Percentiles rank a stretch among this genome's conserved stretches.
Conservation (phyloP, 1,284 basidiomycete species). For the Cryptococcus maquisensis region DNA sequence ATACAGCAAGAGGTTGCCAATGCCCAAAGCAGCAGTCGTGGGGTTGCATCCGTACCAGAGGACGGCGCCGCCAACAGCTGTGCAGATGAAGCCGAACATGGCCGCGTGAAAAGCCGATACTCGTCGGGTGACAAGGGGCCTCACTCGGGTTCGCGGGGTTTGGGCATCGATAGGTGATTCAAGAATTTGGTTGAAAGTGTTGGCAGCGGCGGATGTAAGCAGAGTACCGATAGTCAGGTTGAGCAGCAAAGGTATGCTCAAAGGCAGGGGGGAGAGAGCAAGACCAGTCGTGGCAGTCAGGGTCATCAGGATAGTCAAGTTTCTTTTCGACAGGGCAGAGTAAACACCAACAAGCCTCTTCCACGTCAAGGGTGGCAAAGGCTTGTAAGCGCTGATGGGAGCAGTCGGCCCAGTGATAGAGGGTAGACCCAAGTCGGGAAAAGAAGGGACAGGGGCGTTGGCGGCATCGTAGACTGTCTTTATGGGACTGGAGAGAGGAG, state of each 20-base stretch:
- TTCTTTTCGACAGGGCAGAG: slow-evolving; percentile 78
- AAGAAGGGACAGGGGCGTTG: slow-evolving; percentile 13
- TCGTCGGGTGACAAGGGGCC: slow-evolving; percentile 81
- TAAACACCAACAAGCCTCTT: slow-evolving; percentile 65
- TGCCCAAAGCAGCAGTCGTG: slow-evolving; percentile 76
- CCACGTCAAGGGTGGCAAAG: slow-evolving; percentile 54
- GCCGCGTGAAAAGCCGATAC: slow-evolving; percentile 81
- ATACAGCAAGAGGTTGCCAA: slow-evolving; percentile 83
- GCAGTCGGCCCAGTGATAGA: slow-evolving; percentile 32
- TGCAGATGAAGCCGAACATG: slow-evolving; percentile 70
- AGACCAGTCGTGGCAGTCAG: slow-evolving; percentile 90
- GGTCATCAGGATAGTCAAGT: slow-evolving; percentile 81
- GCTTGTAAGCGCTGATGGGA: slow-evolving; percentile 43
- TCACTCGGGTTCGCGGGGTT: slow-evolving; percentile 82
- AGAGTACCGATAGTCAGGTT: slow-evolving; percentile 85
- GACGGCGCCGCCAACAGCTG: slow-evolving; percentile 69
- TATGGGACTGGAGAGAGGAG: slow-evolving; percentile 8
- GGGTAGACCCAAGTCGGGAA: slow-evolving; percentile 35
- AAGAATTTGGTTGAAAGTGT: slow-evolving; percentile 90
- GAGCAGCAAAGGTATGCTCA: slow-evolving; percentile 75
- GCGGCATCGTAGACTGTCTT: slow-evolving; percentile 39
- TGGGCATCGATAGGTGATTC: slow-evolving; percentile 96
- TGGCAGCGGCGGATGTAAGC: slow-evolving; percentile 88
- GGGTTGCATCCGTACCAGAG: slow-evolving; percentile 85
- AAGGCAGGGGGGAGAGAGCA: slow-evolving; percentile 81